phyloP scores from a whole-genome alignment of 2,329 filamentous ascomycete genomes.

The Rutstroemia sp. region DNA sequence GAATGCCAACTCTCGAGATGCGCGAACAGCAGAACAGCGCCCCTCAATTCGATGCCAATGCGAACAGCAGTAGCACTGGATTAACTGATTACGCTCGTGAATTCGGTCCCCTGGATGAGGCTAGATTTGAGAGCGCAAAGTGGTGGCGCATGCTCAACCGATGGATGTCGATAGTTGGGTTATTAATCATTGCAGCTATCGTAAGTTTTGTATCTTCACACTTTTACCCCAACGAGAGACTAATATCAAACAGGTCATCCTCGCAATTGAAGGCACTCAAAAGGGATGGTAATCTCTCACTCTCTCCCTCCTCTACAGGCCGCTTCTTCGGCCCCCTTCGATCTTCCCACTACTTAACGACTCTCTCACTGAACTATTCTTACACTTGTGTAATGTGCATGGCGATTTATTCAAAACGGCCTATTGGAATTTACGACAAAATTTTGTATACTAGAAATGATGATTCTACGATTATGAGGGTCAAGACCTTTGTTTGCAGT shows the following conservation, averaged over 20 bases:
- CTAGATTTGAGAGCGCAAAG: conserved; percentile 44
- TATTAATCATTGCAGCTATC: conserved; percentile 46
- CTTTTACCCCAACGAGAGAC: neutral
- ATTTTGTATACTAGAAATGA: neutral
- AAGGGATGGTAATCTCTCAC: conserved; percentile 16
- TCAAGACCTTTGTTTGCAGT: neutral
- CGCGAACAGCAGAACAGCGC: conserved; percentile 36
- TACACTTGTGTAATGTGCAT: neutral
- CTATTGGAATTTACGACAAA: neutral
- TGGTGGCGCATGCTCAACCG: conserved; percentile 60
- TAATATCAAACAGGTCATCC: conserved; percentile 18
- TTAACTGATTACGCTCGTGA: conserved; percentile 22
- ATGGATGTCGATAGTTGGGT: conserved; percentile 50
- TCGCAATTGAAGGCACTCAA: conserved; percentile 22
- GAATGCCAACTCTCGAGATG: conserved; percentile 45
- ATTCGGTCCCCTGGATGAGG: conserved; percentile 28
- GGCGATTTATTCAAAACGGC: neutral
- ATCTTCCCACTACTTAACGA: neutral
- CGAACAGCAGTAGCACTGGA: conserved; percentile 16
- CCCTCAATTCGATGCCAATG: conserved; percentile 14
- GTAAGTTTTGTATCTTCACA: conserved; percentile 33
- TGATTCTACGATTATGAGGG: neutral
- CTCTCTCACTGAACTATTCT: neutral
- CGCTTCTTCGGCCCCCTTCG: neutral
- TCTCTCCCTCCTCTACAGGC: neutral